These are phyloP conservation scores for Wallemia hederae DNA, from an alignment of 1,284 basidiomycete species.

Conservation along the genomic window DNA sequence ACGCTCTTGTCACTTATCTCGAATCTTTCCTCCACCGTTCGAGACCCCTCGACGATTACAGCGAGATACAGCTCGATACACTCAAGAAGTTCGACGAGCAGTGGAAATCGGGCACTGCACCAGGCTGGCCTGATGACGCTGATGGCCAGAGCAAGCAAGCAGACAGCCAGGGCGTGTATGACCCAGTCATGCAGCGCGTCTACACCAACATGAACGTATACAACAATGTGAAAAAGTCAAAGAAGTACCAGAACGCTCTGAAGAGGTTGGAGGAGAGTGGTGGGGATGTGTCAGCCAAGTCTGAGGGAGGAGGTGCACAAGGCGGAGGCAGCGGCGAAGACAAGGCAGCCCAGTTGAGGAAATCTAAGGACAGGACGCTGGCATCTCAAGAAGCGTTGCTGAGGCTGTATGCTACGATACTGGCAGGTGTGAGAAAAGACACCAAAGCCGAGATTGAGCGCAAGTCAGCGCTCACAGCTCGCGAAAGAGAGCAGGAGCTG, in stretches of 20 bases:
- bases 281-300: conserved; percentile 10
- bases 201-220: conserved; percentile 96
- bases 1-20: conserved; percentile 51
- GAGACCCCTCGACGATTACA: conserved; percentile 56
- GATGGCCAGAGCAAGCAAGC: conserved; percentile 15
- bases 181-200: conserved; percentile 43
- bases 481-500: conserved; percentile 80
- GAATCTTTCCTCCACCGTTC: conserved; percentile 61
- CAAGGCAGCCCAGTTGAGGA: conserved; percentile 8
- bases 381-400: conserved; percentile 4
- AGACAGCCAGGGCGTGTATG: conserved; percentile 52
- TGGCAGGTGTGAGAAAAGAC: conserved; percentile 36
- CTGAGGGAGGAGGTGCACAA: conserved; percentile 2
- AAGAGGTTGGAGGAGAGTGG: conserved; percentile 30
- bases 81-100: conserved; percentile 39
- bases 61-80: conserved; percentile 32
- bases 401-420: conserved; percentile 30
- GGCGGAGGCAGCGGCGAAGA: conserved; percentile 4
- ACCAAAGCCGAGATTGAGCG: conserved; percentile 91
- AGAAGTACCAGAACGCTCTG: conserved; percentile 73
- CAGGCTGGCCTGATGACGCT: conserved; percentile 39
- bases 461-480: conserved; percentile 74
- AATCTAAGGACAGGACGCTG: conserved; percentile 4
- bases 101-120: conserved; percentile 49
- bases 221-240: conserved; percentile 76